These are phyloP conservation scores for Ophiostoma perfectum DNA, from an alignment of 2,329 filamentous ascomycete genomes.

Conservation along the genomic window DNA sequence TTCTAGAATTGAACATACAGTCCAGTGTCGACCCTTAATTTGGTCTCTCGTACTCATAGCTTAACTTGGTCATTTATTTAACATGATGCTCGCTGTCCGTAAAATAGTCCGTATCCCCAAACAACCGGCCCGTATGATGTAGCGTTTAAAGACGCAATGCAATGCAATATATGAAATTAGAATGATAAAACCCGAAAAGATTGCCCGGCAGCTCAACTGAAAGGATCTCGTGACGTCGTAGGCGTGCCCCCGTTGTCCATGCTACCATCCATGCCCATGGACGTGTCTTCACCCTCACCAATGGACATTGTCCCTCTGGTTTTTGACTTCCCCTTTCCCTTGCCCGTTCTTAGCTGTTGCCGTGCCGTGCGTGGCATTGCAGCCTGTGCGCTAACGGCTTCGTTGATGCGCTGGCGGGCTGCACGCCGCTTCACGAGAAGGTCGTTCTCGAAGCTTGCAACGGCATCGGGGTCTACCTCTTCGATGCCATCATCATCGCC, in stretches of 20 bases:
- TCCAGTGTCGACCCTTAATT: neutral
- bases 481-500: slow-evolving; percentile 25
- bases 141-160: slow-evolving; percentile 4
- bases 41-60: neutral
- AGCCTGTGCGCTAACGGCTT: slow-evolving; percentile 23
- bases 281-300: neutral
- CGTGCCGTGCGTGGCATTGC: slow-evolving; percentile 25
- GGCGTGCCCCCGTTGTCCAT: slow-evolving; percentile 23
- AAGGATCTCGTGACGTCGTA: slow-evolving; percentile 18
- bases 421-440: slow-evolving; percentile 44
- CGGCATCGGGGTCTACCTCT: slow-evolving; percentile 19
- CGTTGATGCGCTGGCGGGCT: slow-evolving; percentile 33
- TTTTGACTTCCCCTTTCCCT: slow-evolving; percentile 43
- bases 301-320: slow-evolving; percentile 27
- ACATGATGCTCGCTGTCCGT: neutral
- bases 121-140: neutral
- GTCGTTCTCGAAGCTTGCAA: slow-evolving; percentile 49
- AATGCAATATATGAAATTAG: neutral
- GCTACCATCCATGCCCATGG: neutral
- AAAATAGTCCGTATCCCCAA: neutral
- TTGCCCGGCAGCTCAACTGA: neutral
- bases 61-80: neutral
- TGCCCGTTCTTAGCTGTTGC: slow-evolving; percentile 30
- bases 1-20: neutral
- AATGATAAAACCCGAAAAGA: neutral